Base-by-base conservation (phyloP, 2,329 filamentous ascomycete species). In the Sporothrix humicola region DNA sequence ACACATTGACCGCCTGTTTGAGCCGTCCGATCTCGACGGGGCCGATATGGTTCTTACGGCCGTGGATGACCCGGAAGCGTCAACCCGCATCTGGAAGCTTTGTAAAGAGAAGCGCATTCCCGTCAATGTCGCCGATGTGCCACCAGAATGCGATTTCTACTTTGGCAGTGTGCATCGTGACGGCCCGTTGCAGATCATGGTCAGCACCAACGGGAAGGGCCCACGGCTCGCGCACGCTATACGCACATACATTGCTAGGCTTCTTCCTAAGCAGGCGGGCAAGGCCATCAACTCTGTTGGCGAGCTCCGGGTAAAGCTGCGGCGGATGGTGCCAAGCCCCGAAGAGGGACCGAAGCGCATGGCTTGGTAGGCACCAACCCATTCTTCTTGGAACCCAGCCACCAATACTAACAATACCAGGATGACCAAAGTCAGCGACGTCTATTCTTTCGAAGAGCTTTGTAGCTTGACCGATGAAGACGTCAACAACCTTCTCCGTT, bases 121-220 rank as follows among this genome's bases (percentile, higher is more conserved):
- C 6, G 95, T 94, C 73, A 99, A 99, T 82, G 97, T 99, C 77
- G 96, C 96, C 77, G 96, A 99, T 81, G 96, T 99, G 3, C 96
- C 96, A 0, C 89, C 94, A 0, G 96, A 99, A 82, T 99, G 96
- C 82, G 96, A 99, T 80, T 99, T 99, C 81, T 99, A 98, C 86
- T 99, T 99, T 84, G 96, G 96, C 76, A 96, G 93, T 80, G 91
- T 98, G 54, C 93, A 99, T 83, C 91, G 96, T 69, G 96, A 99
- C 81, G 96, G 96, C 0, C 96, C 96, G 6, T 83, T 99, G 75
- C 96, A 99, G 85, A 92, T 99, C 79, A 99, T 99, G 96, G 95
- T 99, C 78, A 97, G 93, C 84, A 99, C 96, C 50, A 99, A 98
- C 81, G 96, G 96, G 71, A 98, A 97, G 81, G 96, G 96, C 0